These are phyloP conservation scores for Candida glaebosa DNA, from an alignment of 805 yeast genomes.

Conservation along the genomic window DNA sequence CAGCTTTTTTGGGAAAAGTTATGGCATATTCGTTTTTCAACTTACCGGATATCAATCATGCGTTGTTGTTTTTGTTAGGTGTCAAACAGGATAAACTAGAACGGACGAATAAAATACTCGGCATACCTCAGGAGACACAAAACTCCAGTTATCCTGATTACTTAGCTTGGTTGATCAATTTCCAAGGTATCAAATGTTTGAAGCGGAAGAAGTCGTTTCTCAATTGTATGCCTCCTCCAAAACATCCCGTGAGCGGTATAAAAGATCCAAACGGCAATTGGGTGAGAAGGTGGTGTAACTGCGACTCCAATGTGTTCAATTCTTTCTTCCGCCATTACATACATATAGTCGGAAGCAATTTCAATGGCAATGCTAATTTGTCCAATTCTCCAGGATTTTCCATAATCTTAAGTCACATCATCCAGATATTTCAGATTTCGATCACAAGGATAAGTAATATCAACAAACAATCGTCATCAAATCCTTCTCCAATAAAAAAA, in stretches of 20 bases:
- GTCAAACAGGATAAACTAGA: slow-evolving; percentile 48
- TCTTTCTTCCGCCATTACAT: slow-evolving; percentile 62
- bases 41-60: slow-evolving; percentile 53
- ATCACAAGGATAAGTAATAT: slow-evolving; percentile 20
- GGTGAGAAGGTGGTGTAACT: slow-evolving; percentile 59
- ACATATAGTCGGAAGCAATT: slow-evolving; percentile 17
- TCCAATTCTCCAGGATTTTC: slow-evolving; percentile 44
- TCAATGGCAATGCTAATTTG: slow-evolving; percentile 7
- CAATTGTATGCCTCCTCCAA: slow-evolving; percentile 38
- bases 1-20: slow-evolving; percentile 68
- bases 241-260: slow-evolving; percentile 45
- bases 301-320: slow-evolving; percentile 56
- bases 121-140: not conserved
- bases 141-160: slow-evolving; percentile 22
- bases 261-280: slow-evolving; percentile 58
- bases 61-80: slow-evolving; percentile 53
- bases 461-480: slow-evolving; percentile 1
- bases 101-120: slow-evolving; percentile 4
- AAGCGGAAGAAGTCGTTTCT: slow-evolving; percentile 22
- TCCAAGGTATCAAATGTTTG: slow-evolving; percentile 23
- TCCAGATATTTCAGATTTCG: slow-evolving; percentile 38
- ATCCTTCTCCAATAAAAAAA: slow-evolving; percentile 7
- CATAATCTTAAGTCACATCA: slow-evolving; percentile 43
- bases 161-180: slow-evolving; percentile 28
- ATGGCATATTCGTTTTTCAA: slow-evolving; percentile 61